Conservation (phyloP, 192 early-diverging fungal genomes). For the Coemansia sp. region DNA sequence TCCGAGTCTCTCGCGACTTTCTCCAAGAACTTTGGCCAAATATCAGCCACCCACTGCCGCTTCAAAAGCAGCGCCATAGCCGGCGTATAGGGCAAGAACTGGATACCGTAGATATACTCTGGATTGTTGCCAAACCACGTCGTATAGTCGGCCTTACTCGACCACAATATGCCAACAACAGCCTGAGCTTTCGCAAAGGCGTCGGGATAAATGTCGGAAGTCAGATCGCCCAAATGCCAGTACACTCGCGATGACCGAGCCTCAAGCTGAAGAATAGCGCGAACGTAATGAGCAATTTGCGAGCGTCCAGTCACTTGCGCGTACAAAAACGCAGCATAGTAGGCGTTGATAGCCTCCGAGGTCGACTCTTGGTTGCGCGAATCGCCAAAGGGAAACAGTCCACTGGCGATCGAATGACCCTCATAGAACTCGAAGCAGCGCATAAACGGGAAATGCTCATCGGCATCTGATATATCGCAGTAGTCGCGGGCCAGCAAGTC, state of each 20-base stretch:
- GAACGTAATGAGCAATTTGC: constrained; percentile 25
- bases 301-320: constrained; percentile 29
- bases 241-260: constrained; percentile 42
- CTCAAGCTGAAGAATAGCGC: constrained; percentile 50
- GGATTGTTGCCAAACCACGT: constrained; percentile 49
- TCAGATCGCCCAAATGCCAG: constrained; percentile 52
- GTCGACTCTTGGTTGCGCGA: constrained; percentile 57
- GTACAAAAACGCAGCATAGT: constrained; percentile 53
- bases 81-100: constrained; percentile 54
- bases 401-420: constrained; percentile 61
- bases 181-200: constrained; percentile 30
- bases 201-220: constrained; percentile 24
- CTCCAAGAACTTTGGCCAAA: constrained; percentile 30
- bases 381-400: constrained; percentile 51
- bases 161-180: constrained; percentile 55
- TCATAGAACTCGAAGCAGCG: constrained; percentile 61
- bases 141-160: constrained; percentile 46
- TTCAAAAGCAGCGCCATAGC: constrained; percentile 42
- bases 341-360: constrained; percentile 56
- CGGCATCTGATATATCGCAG: constrained; percentile 34
- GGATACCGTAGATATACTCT: constrained; percentile 56
- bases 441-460: constrained; percentile 51
- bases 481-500: constrained; percentile 54
- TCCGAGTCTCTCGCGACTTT: constrained; percentile 15
- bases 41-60: constrained; percentile 41